phyloP scores from a whole-genome alignment of 441 rosid species.

The Populus tomentosa region DNA sequence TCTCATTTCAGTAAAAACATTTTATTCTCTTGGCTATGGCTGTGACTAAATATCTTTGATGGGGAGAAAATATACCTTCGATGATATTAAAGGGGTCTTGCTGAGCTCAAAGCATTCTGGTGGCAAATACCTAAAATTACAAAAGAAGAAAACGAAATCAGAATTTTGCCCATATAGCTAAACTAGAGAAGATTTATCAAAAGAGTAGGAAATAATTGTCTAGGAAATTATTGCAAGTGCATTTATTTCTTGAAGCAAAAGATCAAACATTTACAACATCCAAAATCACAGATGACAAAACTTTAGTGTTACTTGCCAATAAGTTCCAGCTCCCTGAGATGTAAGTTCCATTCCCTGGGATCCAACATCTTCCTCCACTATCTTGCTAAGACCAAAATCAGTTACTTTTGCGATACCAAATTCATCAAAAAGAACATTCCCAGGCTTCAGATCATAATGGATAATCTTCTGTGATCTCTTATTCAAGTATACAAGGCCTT shows the following conservation, averaged over 20 bases:
- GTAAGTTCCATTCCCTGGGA: slow-evolving; percentile 99
- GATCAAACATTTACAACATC: no score
- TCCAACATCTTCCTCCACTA: slow-evolving; percentile 88
- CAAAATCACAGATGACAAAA: no score
- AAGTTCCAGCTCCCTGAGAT: slow-evolving; percentile 57
- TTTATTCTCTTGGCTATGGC: not conserved
- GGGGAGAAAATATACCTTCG: slow-evolving; percentile 3
- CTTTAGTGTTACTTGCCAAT: no score
- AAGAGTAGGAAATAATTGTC: no score
- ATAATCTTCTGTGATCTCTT: slow-evolving; percentile 83
- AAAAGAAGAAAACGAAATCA: not conserved
- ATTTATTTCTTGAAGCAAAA: no score
- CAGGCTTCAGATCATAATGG: slow-evolving; percentile 98
- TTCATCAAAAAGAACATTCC: slow-evolving; percentile 97
- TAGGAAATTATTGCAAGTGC: no score
- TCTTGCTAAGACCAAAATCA: slow-evolving; percentile 99
- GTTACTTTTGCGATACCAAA: slow-evolving; percentile 98
- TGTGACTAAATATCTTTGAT: no score
- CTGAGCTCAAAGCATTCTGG: slow-evolving; percentile 98
- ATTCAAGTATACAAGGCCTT: slow-evolving; percentile 48
- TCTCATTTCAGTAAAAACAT: slow-evolving; percentile 39
- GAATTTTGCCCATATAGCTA: not conserved
- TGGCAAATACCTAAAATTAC: slow-evolving; percentile 79
- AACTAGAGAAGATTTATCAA: not conserved
- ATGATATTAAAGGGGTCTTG: slow-evolving; percentile 48